These are phyloP conservation scores for Gynandropsis gynandra DNA, from an alignment of 345 rosid genomes.

Conservation along the genomic window DNA sequence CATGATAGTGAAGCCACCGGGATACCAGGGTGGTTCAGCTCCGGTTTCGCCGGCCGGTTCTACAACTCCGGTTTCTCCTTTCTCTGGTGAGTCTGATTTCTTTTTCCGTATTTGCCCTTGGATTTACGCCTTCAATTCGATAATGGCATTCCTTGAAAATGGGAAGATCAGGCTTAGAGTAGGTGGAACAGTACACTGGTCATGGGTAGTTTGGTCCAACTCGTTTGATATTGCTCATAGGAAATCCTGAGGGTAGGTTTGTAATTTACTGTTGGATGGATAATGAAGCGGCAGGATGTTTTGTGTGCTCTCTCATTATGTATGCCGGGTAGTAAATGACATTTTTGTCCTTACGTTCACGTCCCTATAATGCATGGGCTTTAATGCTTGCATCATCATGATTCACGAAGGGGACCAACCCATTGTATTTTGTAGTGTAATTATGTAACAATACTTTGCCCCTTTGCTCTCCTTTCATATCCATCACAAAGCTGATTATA, in stretches of 20 bases:
- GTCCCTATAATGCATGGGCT: conserved; percentile 13
- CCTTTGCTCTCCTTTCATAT: no score
- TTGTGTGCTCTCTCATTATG: not conserved
- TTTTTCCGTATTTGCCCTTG: conserved; percentile 4
- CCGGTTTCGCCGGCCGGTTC: conserved; percentile 88
- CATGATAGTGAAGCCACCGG: conserved; percentile 86
- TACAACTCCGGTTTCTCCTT: conserved; percentile 67
- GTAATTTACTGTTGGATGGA: not conserved
- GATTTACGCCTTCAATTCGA: not conserved
- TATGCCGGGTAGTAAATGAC: conserved; percentile 5
- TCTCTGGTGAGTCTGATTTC: conserved; percentile 54
- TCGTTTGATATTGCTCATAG: not conserved
- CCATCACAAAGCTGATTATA: no score
- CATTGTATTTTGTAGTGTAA: not conserved
- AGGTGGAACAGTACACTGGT: conserved; percentile 11
- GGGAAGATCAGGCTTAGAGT: not conserved
- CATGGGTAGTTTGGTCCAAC: conserved; percentile 36
- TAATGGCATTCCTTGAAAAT: no score
- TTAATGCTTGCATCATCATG: not conserved
- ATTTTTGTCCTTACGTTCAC: conserved; percentile 15
- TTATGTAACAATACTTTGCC: not conserved
- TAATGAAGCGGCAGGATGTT: conserved; percentile 7
- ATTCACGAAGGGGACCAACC: not conserved
- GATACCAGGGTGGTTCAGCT: conserved; percentile 63
- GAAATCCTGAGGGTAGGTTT: conserved; percentile 4